Percentiles rank a stretch among this genome's conserved stretches.
phyloP scores from a whole-genome alignment of 345 rosid genomes.

The Hypericum androsaemum region DNA sequence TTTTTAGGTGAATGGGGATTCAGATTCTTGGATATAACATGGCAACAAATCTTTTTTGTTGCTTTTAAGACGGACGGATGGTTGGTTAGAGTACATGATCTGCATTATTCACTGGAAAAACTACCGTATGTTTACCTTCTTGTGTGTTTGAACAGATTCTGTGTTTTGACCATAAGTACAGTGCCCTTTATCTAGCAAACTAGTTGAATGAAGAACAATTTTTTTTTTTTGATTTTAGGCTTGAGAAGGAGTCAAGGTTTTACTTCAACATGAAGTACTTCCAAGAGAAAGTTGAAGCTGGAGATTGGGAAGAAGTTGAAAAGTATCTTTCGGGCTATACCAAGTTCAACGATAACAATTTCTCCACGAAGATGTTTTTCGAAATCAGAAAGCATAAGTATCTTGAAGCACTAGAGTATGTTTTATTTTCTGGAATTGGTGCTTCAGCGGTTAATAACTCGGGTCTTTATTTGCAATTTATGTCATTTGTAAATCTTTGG shows the following conservation, averaged over 20 bases:
- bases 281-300: conserved; percentile 65
- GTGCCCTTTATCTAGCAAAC: too few species aligned
- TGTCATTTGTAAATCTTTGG: not conserved
- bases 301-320: conserved; percentile 71
- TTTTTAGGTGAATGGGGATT: too few species aligned
- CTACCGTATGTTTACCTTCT: too few species aligned
- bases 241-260: conserved; percentile 64
- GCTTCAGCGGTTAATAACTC: not conserved
- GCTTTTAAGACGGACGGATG: too few species aligned
- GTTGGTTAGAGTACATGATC: too few species aligned
- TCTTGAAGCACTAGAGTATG: conserved; percentile 68
- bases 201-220: too few species aligned
- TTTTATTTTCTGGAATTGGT: not conserved
- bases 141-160: too few species aligned
- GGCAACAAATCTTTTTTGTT: too few species aligned
- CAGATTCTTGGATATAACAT: too few species aligned
- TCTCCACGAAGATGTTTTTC: conserved; percentile 80
- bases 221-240: conserved; percentile 25
- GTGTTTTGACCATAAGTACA: too few species aligned
- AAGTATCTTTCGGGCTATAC: conserved; percentile 58
- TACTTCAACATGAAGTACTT: conserved; percentile 64
- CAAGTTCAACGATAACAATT: conserved; percentile 59
- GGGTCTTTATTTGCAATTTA: not conserved
- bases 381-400: conserved; percentile 88
- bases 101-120: too few species aligned